Percentiles rank a stretch among this genome's conserved stretches.
Conservation (phyloP, 192 early-diverging fungal genomes). For the Neocallimastix lanati region DNA sequence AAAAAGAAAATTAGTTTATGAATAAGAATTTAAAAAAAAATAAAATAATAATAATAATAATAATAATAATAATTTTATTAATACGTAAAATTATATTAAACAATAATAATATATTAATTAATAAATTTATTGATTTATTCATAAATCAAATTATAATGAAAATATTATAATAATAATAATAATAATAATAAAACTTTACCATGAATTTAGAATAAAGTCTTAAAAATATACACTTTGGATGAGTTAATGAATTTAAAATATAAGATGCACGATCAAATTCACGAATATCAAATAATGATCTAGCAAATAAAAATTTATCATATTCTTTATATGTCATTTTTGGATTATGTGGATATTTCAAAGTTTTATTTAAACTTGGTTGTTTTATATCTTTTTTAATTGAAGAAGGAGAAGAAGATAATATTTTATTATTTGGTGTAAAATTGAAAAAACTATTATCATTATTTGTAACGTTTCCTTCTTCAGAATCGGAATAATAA, state of each 20-base stretch:
- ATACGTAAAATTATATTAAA: no score
- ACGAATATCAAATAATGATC: constrained; percentile 50
- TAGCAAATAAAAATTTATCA: constrained; percentile 40
- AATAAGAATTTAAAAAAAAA: no score
- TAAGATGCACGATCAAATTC: constrained; percentile 46
- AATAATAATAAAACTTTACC: no score
- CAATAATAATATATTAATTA: no score
- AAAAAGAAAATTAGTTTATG: no score
- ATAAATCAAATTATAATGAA: no score
- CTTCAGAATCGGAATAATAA: background rate
- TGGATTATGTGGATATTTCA: background rate
- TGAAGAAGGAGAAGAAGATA: background rate
- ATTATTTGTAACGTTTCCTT: background rate
- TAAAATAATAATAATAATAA: no score
- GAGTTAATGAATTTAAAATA: constrained; percentile 2
- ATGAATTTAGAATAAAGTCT: constrained; percentile 60
- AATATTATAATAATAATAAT: no score
- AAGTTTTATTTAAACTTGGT: background rate
- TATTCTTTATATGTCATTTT: constrained; percentile 12
- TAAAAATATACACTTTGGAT: constrained; percentile 46
- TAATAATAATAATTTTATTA: no score
- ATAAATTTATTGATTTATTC: no score
- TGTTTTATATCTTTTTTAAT: constrained; percentile 7
- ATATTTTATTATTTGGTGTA: background rate
- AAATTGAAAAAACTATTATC: background rate